phyloP scores from a whole-genome alignment of 345 rosid species.

The Hypericum perforatum region DNA sequence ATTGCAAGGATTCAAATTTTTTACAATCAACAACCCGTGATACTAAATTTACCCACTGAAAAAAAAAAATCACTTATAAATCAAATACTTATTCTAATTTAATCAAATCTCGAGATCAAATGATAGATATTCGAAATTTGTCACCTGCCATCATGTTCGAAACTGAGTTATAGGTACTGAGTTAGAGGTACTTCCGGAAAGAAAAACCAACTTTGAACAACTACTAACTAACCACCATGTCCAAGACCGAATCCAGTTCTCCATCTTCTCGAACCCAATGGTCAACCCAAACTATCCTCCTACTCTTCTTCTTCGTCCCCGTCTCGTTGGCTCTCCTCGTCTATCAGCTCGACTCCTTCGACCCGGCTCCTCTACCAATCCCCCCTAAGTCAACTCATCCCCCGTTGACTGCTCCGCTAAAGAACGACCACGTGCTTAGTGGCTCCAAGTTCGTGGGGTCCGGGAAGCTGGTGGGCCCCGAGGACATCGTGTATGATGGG shows the following conservation, averaged over 20 bases:
- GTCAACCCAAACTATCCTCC: not conserved
- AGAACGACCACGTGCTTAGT: slow-evolving; percentile 24
- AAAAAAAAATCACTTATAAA: too few relatives aligned
- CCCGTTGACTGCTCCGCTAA: slow-evolving; percentile 11
- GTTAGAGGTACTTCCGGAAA: too few relatives aligned
- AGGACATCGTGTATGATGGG: slow-evolving; percentile 46
- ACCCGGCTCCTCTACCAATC: slow-evolving; percentile 40
- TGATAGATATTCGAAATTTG: too few relatives aligned
- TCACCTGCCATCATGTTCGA: too few relatives aligned
- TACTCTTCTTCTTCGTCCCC: slow-evolving; percentile 13
- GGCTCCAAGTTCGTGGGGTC: slow-evolving; percentile 42
- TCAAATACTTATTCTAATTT: too few relatives aligned
- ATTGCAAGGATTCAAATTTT: too few relatives aligned
- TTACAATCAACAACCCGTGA: too few relatives aligned
- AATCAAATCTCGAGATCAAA: too few relatives aligned
- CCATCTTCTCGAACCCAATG: not conserved
- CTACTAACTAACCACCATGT: too few relatives aligned
- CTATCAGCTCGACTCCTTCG: slow-evolving; percentile 40
- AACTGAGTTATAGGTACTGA: too few relatives aligned
- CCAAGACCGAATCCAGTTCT: not conserved
- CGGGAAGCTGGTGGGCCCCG: slow-evolving; percentile 39
- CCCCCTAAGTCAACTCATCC: slow-evolving; percentile 20
- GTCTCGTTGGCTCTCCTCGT: slow-evolving; percentile 24
- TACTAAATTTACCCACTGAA: too few relatives aligned
- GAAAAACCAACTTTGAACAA: too few relatives aligned